Base-by-base conservation (phyloP, 2,329 filamentous ascomycete species). In the Ophiostoma piceae region DNA sequence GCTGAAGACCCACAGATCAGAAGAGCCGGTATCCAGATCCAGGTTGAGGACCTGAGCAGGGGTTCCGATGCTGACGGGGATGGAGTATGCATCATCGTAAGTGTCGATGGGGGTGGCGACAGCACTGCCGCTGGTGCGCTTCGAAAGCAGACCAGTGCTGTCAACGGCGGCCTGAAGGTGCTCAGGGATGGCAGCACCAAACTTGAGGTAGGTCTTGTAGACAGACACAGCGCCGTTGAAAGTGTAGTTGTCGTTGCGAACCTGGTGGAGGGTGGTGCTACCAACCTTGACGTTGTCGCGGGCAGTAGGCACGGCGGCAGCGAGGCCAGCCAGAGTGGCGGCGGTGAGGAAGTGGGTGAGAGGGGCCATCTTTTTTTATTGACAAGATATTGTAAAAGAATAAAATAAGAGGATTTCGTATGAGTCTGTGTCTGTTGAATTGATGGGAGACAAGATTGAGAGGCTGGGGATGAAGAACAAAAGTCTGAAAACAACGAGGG, bases 41-140 rank as follows among this genome's bases (percentile, higher is more conserved):
- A 78, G 73, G 64, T 74, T 74, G 22, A 78, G 74, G 3, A 70
- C 68, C 70, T 78, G 76, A 2, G 72, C 64, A 26, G 77, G 77
- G 14, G 75, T 80, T 16, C 81, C 81, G n/a, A 82, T 79, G 54
- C 78, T 74, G 14, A 82, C 79, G 5, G 79, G 79, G 47, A 71
- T 71, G 22, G 70, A 68, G 70, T 71, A 71, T 73, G 84, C 81
- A 29, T 77, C 75, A 73, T 87, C 84, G 68, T 80, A 78, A n/a
- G 78, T 74, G 71, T 82, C 77, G 0, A 84, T 84, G 22, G 79
- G 81, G 22, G 81, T 79, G 32, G 78, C 70, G 2, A 79, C 80
- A 71, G 81, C 51, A 79, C 77, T 76, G 71, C 47, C 60, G 14
- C 64, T 19, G n/a, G 7, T 29, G 73, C 77, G 43, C 76, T 75